Evolutionary conservation across 257 asterid species (phyloP).

Genomic region (Jacaranda mimosifolia): DNA sequence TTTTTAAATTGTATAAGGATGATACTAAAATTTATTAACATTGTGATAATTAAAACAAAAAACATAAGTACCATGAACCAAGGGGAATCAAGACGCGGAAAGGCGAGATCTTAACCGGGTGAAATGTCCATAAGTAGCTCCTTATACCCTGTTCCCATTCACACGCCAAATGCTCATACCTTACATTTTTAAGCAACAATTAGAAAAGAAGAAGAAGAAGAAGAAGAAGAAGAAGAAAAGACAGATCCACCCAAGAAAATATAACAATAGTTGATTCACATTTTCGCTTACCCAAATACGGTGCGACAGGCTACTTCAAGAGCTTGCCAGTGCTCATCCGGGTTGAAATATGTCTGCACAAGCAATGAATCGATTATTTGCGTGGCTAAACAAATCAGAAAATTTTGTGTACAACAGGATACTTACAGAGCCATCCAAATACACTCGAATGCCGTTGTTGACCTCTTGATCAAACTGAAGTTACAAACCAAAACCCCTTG

Average conservation of each 20-base stretch:
- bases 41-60: conserved; percentile 6
- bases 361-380: conserved; percentile 63
- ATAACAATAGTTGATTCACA: not conserved
- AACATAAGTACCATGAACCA: conserved; percentile 81
- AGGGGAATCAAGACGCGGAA: conserved; percentile 75
- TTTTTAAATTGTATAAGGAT: not conserved
- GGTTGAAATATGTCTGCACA: conserved; percentile 92
- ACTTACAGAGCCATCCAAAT: no score
- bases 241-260: not conserved
- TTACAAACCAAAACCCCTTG: no score
- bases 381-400: conserved; percentile 53
- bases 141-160: conserved; percentile 88
- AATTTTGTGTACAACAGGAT: conserved; percentile 39
- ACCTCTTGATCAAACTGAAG: no score
- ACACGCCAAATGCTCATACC: conserved; percentile 80
- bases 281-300: conserved; percentile 66
- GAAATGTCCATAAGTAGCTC: conserved; percentile 65
- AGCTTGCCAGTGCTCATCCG: conserved; percentile 99
- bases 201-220: not conserved
- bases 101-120: conserved; percentile 76
- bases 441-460: no score
- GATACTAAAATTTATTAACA: not conserved
- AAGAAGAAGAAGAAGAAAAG: not conserved
- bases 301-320: conserved; percentile 72
- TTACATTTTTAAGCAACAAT: conserved; percentile 31